phyloP scores from a whole-genome alignment of 2,329 filamentous ascomycete species.

The Neonectria coccinea region DNA sequence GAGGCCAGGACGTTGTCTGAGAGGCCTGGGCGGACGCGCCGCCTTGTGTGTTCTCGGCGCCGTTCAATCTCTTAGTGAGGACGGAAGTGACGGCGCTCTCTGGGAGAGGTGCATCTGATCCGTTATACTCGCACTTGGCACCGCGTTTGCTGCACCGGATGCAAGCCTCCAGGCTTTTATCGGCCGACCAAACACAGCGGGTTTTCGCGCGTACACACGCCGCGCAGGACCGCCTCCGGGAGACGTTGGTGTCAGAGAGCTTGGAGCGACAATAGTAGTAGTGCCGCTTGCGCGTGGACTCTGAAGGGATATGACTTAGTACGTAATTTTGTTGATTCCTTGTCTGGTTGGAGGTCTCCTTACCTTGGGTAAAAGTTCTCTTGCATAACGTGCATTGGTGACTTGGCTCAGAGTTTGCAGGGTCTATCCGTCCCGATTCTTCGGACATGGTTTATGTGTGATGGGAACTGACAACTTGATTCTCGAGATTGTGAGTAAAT shows the following conservation, averaged over 20 bases:
- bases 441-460: not conserved
- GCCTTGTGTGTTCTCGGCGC: not conserved
- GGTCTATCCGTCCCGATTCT: not conserved
- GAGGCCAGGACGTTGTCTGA: not conserved
- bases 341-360: not conserved
- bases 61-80: not conserved
- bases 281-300: not conserved
- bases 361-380: not conserved
- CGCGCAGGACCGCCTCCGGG: not conserved
- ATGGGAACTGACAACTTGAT: not conserved
- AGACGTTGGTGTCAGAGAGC: not conserved
- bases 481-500: not conserved
- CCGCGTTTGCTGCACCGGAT: not conserved
- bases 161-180: not conserved
- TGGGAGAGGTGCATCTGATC: not conserved
- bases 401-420: not conserved
- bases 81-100: not conserved
- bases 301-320: not conserved
- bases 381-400: not conserved
- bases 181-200: not conserved
- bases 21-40: not conserved
- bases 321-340: not conserved
- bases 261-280: constrained; percentile 1
- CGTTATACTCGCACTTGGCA: not conserved
- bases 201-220: not conserved